Evolutionary conservation across 495 filamentous ascomycete genomes (phyloP), one percentile per base, ranked within the genome.

Genomic region (Tuber brumale): DNA sequence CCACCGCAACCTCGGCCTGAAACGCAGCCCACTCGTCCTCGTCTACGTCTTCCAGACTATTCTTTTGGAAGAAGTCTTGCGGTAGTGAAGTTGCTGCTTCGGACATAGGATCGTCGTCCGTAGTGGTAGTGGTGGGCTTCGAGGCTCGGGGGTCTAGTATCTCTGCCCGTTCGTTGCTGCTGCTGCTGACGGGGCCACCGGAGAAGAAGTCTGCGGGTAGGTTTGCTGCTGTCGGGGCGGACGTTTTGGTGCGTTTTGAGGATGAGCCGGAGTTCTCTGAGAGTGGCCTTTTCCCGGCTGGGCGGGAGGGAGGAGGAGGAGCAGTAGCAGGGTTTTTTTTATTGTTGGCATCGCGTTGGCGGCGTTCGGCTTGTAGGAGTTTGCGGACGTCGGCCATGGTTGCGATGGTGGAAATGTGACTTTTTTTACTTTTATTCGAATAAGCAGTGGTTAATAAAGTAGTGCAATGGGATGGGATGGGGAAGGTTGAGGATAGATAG

Each of bases 1-100:
- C 88, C 35, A 87, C 88, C 8, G 89, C 89, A 19, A 97, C 89
- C 39, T 97, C 94, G 23, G 93, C 92, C 84, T 97, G 92, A 82
- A 97, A 97, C 69, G 93, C 92, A 0, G 92, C 93, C 93, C 94
- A 96, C 84, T 94, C 92, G 72, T 91, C 90, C 80, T 97, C 94
- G 83, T 94, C 89, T 9, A 96, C 85, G 43, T 84, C 69, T 73
- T 76, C 74, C 27, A 57, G 74, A 39, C 42, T 69, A 44, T 57
- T 76, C 70, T 61, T 69, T 69, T 76, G 76, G 70, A 82, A 82
- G 51, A 82, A 82, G 75, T 73, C 72, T 41, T 80, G 70, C 16
- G 80, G 80, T 71, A 82, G 57, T 74, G 73, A 74, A 70, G 76
- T 46, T 42, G 61, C 31, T 35, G 41, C 70, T 41, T 75, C 74